A percentile compares a stretch with the other conserved stretches of the same genome.
Evolutionary conservation across 2,329 filamentous ascomycete genomes (phyloP).

Genomic region (Aureobasidium vineae): DNA sequence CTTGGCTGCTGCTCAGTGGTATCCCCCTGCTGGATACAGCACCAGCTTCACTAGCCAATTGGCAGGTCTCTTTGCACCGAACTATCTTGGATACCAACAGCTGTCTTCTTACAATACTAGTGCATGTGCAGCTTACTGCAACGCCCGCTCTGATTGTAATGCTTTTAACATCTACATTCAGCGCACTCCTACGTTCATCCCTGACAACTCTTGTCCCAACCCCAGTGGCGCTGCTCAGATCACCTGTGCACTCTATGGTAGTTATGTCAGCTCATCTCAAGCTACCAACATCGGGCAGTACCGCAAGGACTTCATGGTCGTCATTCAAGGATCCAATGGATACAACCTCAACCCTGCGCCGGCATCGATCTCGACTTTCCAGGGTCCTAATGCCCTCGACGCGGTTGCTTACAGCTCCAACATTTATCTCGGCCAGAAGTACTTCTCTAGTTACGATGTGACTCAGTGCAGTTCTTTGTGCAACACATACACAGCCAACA

Average conservation of each 20-base stretch:
- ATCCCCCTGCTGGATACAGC: constrained; percentile 29
- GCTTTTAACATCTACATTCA: constrained; percentile 31
- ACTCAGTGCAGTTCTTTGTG: constrained; percentile 25
- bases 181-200: constrained; percentile 28
- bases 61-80: constrained; percentile 23
- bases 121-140: constrained; percentile 29
- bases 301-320: constrained; percentile 34
- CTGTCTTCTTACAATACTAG: constrained; percentile 26
- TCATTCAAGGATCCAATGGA: constrained; percentile 31
- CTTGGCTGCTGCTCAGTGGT: constrained; percentile 23
- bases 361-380: constrained; percentile 25
- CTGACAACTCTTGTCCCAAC: constrained; percentile 28
- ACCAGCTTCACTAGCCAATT: constrained; percentile 26
- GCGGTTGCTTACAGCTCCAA: constrained; percentile 17
- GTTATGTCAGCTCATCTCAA: constrained; percentile 23
- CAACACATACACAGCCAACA: constrained; percentile 11
- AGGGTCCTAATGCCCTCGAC: constrained; percentile 24
- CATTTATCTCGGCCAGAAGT: constrained; percentile 22
- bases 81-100: constrained; percentile 29
- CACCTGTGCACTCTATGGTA: constrained; percentile 27
- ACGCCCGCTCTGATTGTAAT: constrained; percentile 29
- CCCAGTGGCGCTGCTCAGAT: constrained; percentile 21
- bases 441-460: constrained; percentile 23
- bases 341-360: constrained; percentile 28
- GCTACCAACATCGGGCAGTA: constrained; percentile 35